Base-by-base conservation (phyloP, 352 stramenopile genomes). In the Phytophthora crassamura region DNA sequence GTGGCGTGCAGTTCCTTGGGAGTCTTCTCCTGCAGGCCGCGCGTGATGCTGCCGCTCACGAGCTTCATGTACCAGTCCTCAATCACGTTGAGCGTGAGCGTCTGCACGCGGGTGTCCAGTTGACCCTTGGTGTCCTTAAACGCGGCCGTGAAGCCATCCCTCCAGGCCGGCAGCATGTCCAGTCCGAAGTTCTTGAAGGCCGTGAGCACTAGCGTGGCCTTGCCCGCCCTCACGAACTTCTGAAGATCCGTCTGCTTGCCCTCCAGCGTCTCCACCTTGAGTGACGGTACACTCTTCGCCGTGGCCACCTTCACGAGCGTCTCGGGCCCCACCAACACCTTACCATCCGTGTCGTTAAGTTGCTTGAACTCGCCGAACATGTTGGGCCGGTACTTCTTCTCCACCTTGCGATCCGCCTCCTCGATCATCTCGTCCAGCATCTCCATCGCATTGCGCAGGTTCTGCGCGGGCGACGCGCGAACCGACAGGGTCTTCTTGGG, bases 1-100 rank as follows among this genome's bases (percentile, higher is more conserved):
- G 62, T 68, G 9, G 75, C 72, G 55, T 91, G 81, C 33, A 85
- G 62, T 39, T 71, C 59, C 18, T 65, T 53, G 0, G 85, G 75
- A 4, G 66, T 87, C 50, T 88, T 83, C 32, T 80, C 36, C 61
- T 83, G 64, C 59, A 95, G 64, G 0, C 87, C 87, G 7, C 66
- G 70, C 15, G 74, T 77, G 56, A 95, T 95, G 32, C 82, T 90
- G 0, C 73, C 63, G 22, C 84, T 77, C 43, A 95, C 80, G 18
- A 93, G 63, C 72, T 92, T 92, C 79, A 94, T 92, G 75, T 95
- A 95, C 88, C 88, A 95, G 57, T 95, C 88, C 56, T 95, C 88
- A 18, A 95, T 91, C 65, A 95, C 87, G 58, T 91, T 93, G 51
- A 95, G 73, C 56, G 81, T 84, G 20, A 90, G 47, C 2, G 86